Base-by-base conservation (phyloP, 1,284 basidiomycete species). In the Phylloboletellus chloephorus region DNA sequence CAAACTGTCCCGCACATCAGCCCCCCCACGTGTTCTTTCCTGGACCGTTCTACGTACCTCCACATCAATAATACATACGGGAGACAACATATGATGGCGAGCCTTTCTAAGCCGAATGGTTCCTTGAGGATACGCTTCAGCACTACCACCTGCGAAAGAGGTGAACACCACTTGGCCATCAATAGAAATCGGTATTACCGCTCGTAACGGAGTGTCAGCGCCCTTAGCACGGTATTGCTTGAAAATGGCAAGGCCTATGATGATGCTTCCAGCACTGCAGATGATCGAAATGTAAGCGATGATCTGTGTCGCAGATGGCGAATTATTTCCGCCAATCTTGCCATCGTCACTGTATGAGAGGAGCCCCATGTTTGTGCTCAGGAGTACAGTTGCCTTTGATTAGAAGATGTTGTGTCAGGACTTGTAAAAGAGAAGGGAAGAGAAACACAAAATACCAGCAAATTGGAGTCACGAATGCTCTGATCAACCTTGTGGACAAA, bases 171-270 rank as follows among this genome's bases (percentile, higher is more conserved):
- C 13, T 28, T 17, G n/a, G 5, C 8, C 15, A 16, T n/a, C 4
- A 32, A 26, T 7, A 5, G 4, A 5, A 12, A 17, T 16, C 2
- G 10, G 9, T 2, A 45, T 46, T 52, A 59, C 57, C 36, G 61
- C 59, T 48, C 47, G 54, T 24, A 58, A 20, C n/a, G 61, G 61
- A 3, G 54, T 60, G 33, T 64, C 61, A 3, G 52, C 60, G 4
- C 61, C 60, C 19, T 48, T 63, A 25, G 61, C 61, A 30, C 58
- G 58, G 30, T 60, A 60, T 42, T 61, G 61, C 31, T 60, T 63
- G 7, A 48, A 63, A 29, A 60, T 61, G 25, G 47, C 39, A 3
- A 60, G 58, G 40, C 61, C 60, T 5, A 46, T 37, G 23, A 57
- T 47, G 8, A 60, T 64, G 17, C 58, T 60, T 15, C 61, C 58